Base-by-base conservation (phyloP, 306 rosid genomes). In the Crotalaria pallida region DNA sequence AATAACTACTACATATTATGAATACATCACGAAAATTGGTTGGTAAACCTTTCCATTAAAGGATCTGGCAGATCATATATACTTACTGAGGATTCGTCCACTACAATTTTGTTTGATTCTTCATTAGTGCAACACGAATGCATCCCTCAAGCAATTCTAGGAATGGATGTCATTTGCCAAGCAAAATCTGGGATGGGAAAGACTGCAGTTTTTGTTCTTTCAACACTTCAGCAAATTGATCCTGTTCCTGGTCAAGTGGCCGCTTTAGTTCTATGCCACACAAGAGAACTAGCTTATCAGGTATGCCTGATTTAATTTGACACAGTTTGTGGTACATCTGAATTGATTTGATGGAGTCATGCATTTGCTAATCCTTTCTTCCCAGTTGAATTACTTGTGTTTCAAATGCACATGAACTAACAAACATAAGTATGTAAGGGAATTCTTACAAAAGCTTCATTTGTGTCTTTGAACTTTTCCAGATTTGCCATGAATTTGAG, bases 121-220 rank as follows among this genome's bases (percentile, higher is more conserved):
- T 89, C 89, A 84, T 79, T 58, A 84, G 89, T 84, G 80, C 92
- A 86, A 89, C 92, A 89, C 0, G 92, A 87, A 70, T 86, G 96
- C 83, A 87, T 84, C 83, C 89, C 92, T 67, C 96, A 84, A 83
- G 96, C 89, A 61, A 89, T 89, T 55, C 72, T 86, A 71, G 92
- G 92, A 75, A 89, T 83, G 92, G 88, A 87, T 79, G 92, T 86
- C 67, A 68, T 87, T 65, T 89, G 90, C 80, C 90, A 85, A 85
- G 90, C 92, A 8, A 87, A 89, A 80, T 87, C 92, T 75, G 90
- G 89, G 58, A 84, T 83, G 92, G 96, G 92, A 17, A 89, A 89
- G 79, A 89, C 90, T 31, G 88, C 92, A 8, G 92, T 89, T 60
- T 87, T 87, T 85, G 90, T 87, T 52, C 82, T 83, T 58, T 87